phyloP scores from a whole-genome alignment of 106 monocot species.

The Apostasia shenzhenica region DNA sequence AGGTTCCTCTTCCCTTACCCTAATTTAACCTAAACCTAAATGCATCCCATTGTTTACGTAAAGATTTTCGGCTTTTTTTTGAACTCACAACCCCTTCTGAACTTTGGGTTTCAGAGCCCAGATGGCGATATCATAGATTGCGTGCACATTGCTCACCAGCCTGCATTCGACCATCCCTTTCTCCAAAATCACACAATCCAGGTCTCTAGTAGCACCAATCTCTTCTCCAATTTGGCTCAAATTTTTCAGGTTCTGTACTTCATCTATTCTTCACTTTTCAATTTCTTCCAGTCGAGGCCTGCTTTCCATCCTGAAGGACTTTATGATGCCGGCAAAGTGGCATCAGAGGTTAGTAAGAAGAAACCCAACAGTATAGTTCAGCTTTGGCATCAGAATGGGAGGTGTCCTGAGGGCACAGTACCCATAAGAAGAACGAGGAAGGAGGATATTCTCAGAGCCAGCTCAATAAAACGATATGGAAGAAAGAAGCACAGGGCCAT shows the following conservation, averaged over 20 bases:
- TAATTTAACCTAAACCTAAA: not conserved
- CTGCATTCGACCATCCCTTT: slow-evolving; percentile 16
- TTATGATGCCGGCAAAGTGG: slow-evolving; percentile 32
- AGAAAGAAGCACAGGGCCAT: slow-evolving; percentile 39
- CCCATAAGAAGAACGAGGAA: slow-evolving; percentile 61
- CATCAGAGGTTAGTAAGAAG: not conserved
- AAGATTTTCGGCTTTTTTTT: not conserved
- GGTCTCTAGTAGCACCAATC: not conserved
- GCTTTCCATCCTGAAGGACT: slow-evolving; percentile 46
- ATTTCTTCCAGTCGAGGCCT: slow-evolving; percentile 39
- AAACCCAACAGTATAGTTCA: slow-evolving; percentile 22
- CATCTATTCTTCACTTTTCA: not conserved
- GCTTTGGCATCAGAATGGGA: slow-evolving; percentile 52
- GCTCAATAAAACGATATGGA: slow-evolving; percentile 50
- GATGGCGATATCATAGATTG: slow-evolving; percentile 22
- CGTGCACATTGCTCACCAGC: slow-evolving; percentile 10
- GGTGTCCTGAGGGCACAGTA: slow-evolving; percentile 51
- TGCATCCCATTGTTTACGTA: not conserved
- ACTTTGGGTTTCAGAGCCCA: slow-evolving; percentile 3
- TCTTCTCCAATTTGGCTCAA: not conserved
- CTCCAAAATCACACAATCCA: slow-evolving; percentile 16
- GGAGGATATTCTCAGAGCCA: slow-evolving; percentile 52
- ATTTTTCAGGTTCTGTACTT: not conserved
- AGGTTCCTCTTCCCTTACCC: not conserved
- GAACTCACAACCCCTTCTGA: not conserved